Conservation (phyloP, 768 basidiomycete species). For the Lactarius sp. region DNA sequence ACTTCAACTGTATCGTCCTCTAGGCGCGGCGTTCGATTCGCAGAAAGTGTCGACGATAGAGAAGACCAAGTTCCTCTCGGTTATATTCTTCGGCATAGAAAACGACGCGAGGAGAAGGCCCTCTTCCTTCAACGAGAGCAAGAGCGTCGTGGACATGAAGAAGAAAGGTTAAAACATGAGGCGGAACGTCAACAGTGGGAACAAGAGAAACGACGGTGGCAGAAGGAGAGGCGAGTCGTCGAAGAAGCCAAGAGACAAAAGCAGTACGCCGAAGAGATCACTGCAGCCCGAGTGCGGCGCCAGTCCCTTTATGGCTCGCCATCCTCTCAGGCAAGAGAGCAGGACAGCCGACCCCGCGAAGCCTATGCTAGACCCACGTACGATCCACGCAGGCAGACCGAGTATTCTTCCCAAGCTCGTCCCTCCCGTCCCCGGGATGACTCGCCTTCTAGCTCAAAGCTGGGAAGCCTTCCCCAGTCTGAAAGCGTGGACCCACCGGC, state of each 20-base stretch:
- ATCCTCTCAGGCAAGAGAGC: constrained; percentile 13
- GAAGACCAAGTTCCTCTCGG: constrained; percentile 64
- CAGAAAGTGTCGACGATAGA: constrained; percentile 52
- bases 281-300: constrained; percentile 23
- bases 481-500: constrained; percentile 10
- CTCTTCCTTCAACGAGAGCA: constrained; percentile 56
- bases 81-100: constrained; percentile 58
- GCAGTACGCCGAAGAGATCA: constrained; percentile 23
- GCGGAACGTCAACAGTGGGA: constrained; percentile 43
- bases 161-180: constrained; percentile 37
- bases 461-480: constrained; percentile 10
- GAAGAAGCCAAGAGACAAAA: constrained; percentile 38
- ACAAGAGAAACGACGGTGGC: constrained; percentile 40
- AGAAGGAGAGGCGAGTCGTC: constrained; percentile 42
- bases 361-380: constrained; percentile 23
- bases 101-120: constrained; percentile 64
- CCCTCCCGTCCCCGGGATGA: not conserved
- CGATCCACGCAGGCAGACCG: constrained; percentile 20
- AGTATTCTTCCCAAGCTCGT: not conserved
- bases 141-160: constrained; percentile 46
- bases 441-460: constrained; percentile 19
- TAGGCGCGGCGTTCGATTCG: constrained; percentile 58
- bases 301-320: constrained; percentile 2
- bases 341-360: constrained; percentile 18
- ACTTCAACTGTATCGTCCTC: not conserved